phyloP scores from a whole-genome alignment of 768 basidiomycete genomes.

The Russula sp. region DNA sequence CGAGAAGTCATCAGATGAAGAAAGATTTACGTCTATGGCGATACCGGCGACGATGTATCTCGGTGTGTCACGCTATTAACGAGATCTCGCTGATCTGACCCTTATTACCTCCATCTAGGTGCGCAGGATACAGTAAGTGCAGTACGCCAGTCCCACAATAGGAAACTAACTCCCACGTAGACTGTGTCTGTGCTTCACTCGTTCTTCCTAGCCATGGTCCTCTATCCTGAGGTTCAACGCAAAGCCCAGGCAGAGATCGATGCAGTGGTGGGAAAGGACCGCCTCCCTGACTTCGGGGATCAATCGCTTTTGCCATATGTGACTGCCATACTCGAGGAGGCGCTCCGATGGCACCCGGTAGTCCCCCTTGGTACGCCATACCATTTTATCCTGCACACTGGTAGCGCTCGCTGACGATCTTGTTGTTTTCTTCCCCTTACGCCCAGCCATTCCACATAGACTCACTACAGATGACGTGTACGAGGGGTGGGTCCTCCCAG shows the following conservation, averaged over 20 bases:
- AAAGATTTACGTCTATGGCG: neutral
- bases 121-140: conserved; percentile 4
- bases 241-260: conserved; percentile 27
- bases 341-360: conserved; percentile 21
- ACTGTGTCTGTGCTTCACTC: conserved; percentile 23
- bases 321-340: conserved; percentile 23
- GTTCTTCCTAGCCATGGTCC: conserved; percentile 27
- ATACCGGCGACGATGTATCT: conserved; percentile 4
- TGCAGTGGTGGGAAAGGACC: conserved; percentile 21
- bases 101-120: neutral
- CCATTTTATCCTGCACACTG: no score
- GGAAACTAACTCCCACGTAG: conserved; percentile 3
- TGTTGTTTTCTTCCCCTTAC: neutral
- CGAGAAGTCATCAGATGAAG: neutral
- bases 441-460: neutral
- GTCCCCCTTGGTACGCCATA: conserved; percentile 14
- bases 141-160: neutral
- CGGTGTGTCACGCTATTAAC: neutral
- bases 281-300: conserved; percentile 25
- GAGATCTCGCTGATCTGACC: neutral
- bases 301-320: conserved; percentile 20
- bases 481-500: conserved; percentile 21
- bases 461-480: conserved; percentile 21
- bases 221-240: conserved; percentile 24
- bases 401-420: neutral